These are phyloP conservation scores for Candida sp. DNA, from an alignment of 1,139 yeast genomes.

Conservation along the genomic window DNA sequence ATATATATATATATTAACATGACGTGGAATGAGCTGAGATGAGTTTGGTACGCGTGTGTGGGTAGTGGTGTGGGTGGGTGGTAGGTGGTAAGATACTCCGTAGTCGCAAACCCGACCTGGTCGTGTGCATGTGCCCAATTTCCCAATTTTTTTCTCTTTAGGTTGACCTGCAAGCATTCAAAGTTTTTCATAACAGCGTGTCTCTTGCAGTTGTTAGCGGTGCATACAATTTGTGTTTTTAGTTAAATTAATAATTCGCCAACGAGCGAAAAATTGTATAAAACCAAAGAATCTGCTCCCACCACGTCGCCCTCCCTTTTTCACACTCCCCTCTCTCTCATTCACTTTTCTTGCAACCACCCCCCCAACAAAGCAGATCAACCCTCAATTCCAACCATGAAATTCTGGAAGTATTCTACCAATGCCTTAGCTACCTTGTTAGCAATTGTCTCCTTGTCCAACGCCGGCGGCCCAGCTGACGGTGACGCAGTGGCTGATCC, in stretches of 20 bases:
- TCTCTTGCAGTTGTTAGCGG: neutral
- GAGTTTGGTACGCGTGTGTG: too few species aligned
- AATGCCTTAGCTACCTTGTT: conserved; percentile 42
- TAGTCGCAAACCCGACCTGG: too few species aligned
- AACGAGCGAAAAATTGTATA: neutral
- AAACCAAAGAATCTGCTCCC: neutral
- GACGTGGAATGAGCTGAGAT: too few species aligned
- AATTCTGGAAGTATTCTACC: conserved; percentile 46
- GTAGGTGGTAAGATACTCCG: too few species aligned
- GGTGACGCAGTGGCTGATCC: conserved; percentile 77
- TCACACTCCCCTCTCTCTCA: neutral
- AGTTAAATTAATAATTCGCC: neutral
- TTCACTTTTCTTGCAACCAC: neutral
- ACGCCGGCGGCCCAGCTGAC: conserved; percentile 45
- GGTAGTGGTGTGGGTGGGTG: too few species aligned
- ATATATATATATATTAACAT: too few species aligned
- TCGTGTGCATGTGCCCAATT: too few species aligned
- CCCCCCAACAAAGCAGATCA: neutral
- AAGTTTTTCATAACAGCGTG: neutral
- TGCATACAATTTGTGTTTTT: too few species aligned
- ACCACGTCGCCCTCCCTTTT: neutral
- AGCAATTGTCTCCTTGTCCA: conserved; percentile 35
- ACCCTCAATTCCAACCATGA: conserved; percentile 25
- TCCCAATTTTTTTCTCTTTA: too few species aligned
- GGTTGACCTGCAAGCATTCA: too few species aligned